Evolutionary conservation across 177 flowering plant genomes (phyloP).

Genomic region (Vitis hybrid): DNA sequence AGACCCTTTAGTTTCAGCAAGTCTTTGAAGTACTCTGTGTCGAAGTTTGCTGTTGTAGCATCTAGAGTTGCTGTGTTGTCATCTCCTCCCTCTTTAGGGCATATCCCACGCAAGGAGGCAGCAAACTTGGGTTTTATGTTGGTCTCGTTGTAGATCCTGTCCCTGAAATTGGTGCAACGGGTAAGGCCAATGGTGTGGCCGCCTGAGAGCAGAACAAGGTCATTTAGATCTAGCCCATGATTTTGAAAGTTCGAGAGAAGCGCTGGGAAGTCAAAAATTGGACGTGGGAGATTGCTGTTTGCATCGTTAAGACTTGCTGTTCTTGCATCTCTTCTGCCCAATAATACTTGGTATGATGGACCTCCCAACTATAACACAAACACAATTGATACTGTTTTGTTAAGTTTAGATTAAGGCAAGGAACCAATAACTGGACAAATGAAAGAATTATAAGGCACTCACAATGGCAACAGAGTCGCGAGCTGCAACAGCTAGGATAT

Average conservation of each 20-base stretch:
- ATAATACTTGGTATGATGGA: slow-evolving; percentile 27
- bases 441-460: slow-evolving; percentile 5
- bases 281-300: slow-evolving; percentile 33
- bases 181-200: slow-evolving; percentile 50
- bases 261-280: slow-evolving; percentile 18
- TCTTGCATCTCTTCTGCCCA: slow-evolving; percentile 48
- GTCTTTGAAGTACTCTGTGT: slow-evolving; percentile 24
- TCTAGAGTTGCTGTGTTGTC: slow-evolving; percentile 29
- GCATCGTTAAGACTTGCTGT: slow-evolving; percentile 30
- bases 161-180: slow-evolving; percentile 28
- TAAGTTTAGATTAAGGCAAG: not conserved
- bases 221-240: slow-evolving; percentile 28
- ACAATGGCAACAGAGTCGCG: slow-evolving; percentile 28
- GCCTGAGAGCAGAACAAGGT: slow-evolving; percentile 46
- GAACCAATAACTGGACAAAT: slow-evolving; percentile 1
- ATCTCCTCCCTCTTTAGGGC: slow-evolving; percentile 31
- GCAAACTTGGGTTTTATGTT: slow-evolving; percentile 32
- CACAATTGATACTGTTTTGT: not conserved
- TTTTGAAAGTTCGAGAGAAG: slow-evolving; percentile 28
- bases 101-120: slow-evolving; percentile 3
- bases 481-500: slow-evolving; percentile 39
- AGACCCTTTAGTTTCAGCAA: slow-evolving; percentile 30
- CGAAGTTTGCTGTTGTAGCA: slow-evolving; percentile 17
- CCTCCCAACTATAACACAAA: slow-evolving; percentile 40
- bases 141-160: slow-evolving; percentile 37